Evolutionary conservation across 1,284 basidiomycete genomes (phyloP).

Genomic region (Rhodotorula sp.): DNA sequence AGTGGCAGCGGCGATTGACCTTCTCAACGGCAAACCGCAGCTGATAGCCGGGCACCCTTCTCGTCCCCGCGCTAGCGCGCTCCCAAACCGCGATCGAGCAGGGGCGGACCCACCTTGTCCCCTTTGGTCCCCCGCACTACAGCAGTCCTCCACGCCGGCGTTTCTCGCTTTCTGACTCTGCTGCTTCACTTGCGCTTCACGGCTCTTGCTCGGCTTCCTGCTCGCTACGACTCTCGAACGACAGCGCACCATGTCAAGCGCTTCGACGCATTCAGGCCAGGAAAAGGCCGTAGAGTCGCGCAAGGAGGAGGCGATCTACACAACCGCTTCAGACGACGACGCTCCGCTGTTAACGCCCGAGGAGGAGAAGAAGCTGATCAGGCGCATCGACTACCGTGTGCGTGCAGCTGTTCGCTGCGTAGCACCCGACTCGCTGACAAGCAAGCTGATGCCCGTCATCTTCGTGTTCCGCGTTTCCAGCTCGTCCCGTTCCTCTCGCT

Average conservation of each 20-base stretch:
- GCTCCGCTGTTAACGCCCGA: not conserved
- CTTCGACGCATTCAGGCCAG: constrained; percentile 17
- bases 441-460: too few relatives aligned
- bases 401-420: too few relatives aligned
- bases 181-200: not conserved
- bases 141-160: too few relatives aligned
- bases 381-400: constrained; percentile 31
- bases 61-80: too few relatives aligned
- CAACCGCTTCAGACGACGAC: not conserved
- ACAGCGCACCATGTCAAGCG: constrained; percentile 5
- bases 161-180: too few relatives aligned
- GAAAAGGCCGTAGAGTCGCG: constrained; percentile 6
- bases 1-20: too few relatives aligned
- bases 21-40: too few relatives aligned
- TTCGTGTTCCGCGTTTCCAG: not conserved
- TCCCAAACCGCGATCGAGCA: too few relatives aligned
- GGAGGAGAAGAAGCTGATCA: constrained; percentile 31
- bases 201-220: not conserved
- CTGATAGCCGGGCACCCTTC: too few relatives aligned
- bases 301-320: not conserved
- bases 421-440: too few relatives aligned
- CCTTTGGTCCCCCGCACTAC: too few relatives aligned
- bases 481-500: constrained; percentile 42
- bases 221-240: not conserved
- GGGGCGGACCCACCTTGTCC: not conserved